Conservation (phyloP, 352 stramenopile species). For the Pythium periplocum region DNA sequence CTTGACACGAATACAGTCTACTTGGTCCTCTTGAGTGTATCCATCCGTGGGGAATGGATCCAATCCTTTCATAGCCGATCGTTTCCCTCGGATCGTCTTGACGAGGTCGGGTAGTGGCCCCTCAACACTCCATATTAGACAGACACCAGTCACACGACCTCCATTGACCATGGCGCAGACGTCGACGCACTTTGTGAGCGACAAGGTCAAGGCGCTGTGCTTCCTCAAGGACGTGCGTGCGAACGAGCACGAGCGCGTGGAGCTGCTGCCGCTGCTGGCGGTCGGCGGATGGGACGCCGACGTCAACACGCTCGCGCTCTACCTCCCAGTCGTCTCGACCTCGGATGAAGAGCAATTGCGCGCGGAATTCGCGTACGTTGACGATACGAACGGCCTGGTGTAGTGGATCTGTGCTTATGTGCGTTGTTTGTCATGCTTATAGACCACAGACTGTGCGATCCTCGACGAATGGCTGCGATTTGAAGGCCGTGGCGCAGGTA, state of each 20-base stretch:
- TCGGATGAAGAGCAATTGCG: conserved; percentile 39
- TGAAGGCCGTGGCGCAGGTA: conserved; percentile 37
- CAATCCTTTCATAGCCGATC: too few relatives aligned
- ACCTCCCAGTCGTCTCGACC: conserved; percentile 39
- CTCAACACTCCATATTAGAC: background rate
- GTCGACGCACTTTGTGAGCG: conserved; percentile 62
- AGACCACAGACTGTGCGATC: background rate
- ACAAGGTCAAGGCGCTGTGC: conserved; percentile 56
- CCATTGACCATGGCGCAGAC: background rate
- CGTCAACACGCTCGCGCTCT: conserved; percentile 45
- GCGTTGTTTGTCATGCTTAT: background rate
- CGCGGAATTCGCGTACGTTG: conserved; percentile 36
- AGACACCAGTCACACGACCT: background rate
- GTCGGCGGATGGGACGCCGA: conserved; percentile 55
- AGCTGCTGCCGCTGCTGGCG: conserved; percentile 50
- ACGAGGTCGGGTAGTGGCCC: too few relatives aligned
- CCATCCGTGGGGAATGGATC: too few relatives aligned
- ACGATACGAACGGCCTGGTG: background rate
- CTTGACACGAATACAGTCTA: too few relatives aligned
- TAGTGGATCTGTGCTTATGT: background rate
- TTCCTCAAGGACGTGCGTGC: conserved; percentile 53
- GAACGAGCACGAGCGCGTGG: conserved; percentile 23
- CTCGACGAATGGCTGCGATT: conserved; percentile 21
- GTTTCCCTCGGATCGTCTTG: too few relatives aligned
- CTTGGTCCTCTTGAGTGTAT: too few relatives aligned